Conservation (phyloP, 495 filamentous ascomycete genomes). For the Darksidea phi region DNA sequence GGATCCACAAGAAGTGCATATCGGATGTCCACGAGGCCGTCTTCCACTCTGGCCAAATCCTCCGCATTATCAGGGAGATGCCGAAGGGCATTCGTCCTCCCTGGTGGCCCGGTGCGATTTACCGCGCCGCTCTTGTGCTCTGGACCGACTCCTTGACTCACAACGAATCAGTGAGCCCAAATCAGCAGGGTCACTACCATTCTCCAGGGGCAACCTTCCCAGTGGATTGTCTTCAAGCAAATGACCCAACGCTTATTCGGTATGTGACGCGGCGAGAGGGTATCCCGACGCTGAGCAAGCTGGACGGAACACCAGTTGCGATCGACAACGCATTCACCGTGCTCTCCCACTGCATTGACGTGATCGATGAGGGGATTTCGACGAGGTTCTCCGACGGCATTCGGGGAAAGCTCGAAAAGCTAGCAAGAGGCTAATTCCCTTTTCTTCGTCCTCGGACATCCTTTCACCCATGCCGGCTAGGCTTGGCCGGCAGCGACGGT, state of each 20-base stretch:
- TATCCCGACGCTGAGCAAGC: slow-evolving; percentile 41
- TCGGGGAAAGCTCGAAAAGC: slow-evolving; percentile 41
- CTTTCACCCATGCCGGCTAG: neutral
- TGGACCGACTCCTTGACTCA: slow-evolving; percentile 43
- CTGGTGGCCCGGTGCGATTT: slow-evolving; percentile 47
- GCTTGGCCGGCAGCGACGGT: neutral
- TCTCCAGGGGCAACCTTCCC: slow-evolving; percentile 38
- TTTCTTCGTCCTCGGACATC: neutral
- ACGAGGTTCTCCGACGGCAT: slow-evolving; percentile 47
- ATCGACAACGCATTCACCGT: slow-evolving; percentile 40
- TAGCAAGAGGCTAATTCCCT: slow-evolving; percentile 33
- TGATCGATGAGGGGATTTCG: slow-evolving; percentile 44
- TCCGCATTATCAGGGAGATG: slow-evolving; percentile 51
- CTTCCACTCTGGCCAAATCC: slow-evolving; percentile 61
- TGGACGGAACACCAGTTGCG: slow-evolving; percentile 41
- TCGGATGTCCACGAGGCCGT: slow-evolving; percentile 55
- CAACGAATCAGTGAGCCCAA: slow-evolving; percentile 37
- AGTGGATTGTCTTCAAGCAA: slow-evolving; percentile 41
- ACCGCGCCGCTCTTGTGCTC: slow-evolving; percentile 43
- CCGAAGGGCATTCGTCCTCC: slow-evolving; percentile 43
- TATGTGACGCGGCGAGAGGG: slow-evolving; percentile 45
- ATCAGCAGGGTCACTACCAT: slow-evolving; percentile 25
- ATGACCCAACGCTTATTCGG: slow-evolving; percentile 43
- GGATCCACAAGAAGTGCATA: slow-evolving; percentile 54
- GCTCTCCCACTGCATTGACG: slow-evolving; percentile 44